Evolutionary conservation across 2,329 filamentous ascomycete genomes (phyloP).

Genomic region (Talaromyces atroroseus): DNA sequence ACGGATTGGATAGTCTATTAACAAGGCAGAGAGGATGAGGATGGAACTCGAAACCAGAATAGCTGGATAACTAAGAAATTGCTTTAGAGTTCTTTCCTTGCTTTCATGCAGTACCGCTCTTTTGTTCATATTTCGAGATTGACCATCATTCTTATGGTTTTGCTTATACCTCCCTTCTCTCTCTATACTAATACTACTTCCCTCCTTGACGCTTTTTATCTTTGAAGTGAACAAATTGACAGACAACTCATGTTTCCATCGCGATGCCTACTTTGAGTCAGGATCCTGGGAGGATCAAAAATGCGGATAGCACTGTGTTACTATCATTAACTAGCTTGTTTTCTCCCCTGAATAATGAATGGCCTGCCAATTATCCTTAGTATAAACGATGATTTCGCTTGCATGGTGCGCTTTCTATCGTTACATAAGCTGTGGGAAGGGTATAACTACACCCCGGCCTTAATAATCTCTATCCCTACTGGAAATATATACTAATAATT

Average conservation of each 20-base stretch:
- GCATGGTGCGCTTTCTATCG: too few species aligned
- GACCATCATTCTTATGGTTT: constrained; percentile 4
- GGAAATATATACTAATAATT: too few species aligned
- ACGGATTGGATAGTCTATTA: constrained; percentile 28
- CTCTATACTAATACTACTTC: constrained; percentile 17
- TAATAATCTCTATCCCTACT: too few species aligned
- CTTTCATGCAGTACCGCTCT: constrained; percentile 3
- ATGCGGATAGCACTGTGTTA: background rate
- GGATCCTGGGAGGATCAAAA: constrained; percentile 10
- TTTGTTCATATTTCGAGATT: constrained; percentile 16
- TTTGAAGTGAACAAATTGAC: constrained; percentile 21
- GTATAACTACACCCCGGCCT: too few species aligned
- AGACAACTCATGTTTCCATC: constrained; percentile 18
- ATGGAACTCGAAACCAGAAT: constrained; percentile 30
- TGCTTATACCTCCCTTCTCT: background rate
- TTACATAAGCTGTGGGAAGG: too few species aligned
- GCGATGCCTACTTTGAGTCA: background rate
- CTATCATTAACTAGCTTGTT: background rate
- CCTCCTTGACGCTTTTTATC: constrained; percentile 21
- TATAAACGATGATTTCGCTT: too few species aligned
- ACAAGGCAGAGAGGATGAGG: constrained; percentile 19
- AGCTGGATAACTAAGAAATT: constrained; percentile 27
- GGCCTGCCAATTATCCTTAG: too few species aligned
- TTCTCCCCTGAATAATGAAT: background rate
- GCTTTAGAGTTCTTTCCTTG: constrained; percentile 4